phyloP scores from a whole-genome alignment of 495 filamentous ascomycete genomes.

The Aspergillus taichungensis region DNA sequence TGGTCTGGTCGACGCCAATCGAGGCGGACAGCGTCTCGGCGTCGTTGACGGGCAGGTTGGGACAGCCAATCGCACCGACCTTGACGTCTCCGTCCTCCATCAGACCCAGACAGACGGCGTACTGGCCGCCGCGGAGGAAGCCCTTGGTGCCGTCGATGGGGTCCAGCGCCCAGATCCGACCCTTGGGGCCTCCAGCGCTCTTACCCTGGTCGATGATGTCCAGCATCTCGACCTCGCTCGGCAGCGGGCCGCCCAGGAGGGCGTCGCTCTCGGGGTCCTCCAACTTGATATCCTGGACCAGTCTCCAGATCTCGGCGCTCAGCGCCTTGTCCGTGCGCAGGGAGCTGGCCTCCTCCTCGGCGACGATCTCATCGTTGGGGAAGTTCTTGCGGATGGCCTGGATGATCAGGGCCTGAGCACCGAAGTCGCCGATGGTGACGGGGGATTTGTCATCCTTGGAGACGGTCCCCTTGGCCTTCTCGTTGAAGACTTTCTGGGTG shows the following conservation, averaged over 20 bases:
- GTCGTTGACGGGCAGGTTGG: slow-evolving; percentile 85
- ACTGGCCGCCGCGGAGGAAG: slow-evolving; percentile 94
- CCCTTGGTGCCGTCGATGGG: slow-evolving; percentile 97
- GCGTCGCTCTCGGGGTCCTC: slow-evolving; percentile 55
- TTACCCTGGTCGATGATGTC: slow-evolving; percentile 77
- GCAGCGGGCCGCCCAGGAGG: slow-evolving; percentile 64
- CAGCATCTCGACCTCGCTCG: slow-evolving; percentile 67
- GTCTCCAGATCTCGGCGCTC: slow-evolving; percentile 68
- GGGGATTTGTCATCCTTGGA: slow-evolving; percentile 93
- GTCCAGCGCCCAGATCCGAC: slow-evolving; percentile 93
- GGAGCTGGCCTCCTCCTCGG: slow-evolving; percentile 81
- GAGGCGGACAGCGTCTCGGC: slow-evolving; percentile 53
- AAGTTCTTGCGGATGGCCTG: slow-evolving; percentile 80
- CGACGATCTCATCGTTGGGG: slow-evolving; percentile 83
- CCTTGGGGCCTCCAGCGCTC: slow-evolving; percentile 66
- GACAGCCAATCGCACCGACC: slow-evolving; percentile 88
- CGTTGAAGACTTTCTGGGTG: slow-evolving; percentile 88
- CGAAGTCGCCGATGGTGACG: slow-evolving; percentile 96
- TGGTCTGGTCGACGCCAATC: slow-evolving; percentile 59
- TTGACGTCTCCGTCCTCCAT: slow-evolving; percentile 93
- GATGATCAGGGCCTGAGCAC: slow-evolving; percentile 94
- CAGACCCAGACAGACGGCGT: slow-evolving; percentile 86
- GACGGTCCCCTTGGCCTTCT: slow-evolving; percentile 84
- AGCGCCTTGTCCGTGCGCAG: slow-evolving; percentile 60
- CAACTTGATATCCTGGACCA: slow-evolving; percentile 66